A percentile compares a stretch with the other conserved stretches of the same genome.
These are phyloP conservation scores for Clitoria ternatea DNA, from an alignment of 306 rosid species.

Conservation along the genomic window DNA sequence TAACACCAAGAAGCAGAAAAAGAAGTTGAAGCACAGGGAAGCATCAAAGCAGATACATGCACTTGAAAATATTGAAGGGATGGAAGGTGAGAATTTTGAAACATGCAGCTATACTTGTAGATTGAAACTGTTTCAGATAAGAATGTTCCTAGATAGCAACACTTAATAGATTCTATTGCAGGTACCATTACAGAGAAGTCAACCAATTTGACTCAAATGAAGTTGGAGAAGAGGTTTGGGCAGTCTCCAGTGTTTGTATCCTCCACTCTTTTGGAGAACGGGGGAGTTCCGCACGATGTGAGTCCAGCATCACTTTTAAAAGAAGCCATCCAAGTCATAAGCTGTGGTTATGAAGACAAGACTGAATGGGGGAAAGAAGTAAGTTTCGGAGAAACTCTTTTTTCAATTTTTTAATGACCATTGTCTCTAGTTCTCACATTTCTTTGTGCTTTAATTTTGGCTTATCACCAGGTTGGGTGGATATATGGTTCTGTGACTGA, in stretches of 20 bases:
- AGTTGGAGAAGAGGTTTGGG: slow-evolving; percentile 88
- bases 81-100: slow-evolving; percentile 48
- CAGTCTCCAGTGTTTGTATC: slow-evolving; percentile 89
- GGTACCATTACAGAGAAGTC: slow-evolving; percentile 34
- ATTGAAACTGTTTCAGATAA: not conserved
- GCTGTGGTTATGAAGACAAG: slow-evolving; percentile 98
- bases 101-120: not conserved
- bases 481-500: slow-evolving; percentile 98
- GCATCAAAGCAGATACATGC: slow-evolving; percentile 97
- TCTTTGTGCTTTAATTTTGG: slow-evolving; percentile 16
- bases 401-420: not conserved
- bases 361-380: slow-evolving; percentile 99
- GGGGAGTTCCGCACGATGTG: slow-evolving; percentile 58
- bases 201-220: slow-evolving; percentile 50
- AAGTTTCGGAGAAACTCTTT: not conserved
- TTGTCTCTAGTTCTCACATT: slow-evolving; percentile 9
- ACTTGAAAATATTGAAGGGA: slow-evolving; percentile 86
- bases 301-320: slow-evolving; percentile 85
- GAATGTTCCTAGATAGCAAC: not conserved
- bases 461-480: slow-evolving; percentile 79
- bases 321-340: slow-evolving; percentile 94
- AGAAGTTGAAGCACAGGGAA: slow-evolving; percentile 83
- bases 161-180: not conserved
- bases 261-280: slow-evolving; percentile 72
- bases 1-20: slow-evolving; percentile 60